Base-by-base conservation (phyloP, 306 rosid genomes). In the Mimosa bimucronata region DNA sequence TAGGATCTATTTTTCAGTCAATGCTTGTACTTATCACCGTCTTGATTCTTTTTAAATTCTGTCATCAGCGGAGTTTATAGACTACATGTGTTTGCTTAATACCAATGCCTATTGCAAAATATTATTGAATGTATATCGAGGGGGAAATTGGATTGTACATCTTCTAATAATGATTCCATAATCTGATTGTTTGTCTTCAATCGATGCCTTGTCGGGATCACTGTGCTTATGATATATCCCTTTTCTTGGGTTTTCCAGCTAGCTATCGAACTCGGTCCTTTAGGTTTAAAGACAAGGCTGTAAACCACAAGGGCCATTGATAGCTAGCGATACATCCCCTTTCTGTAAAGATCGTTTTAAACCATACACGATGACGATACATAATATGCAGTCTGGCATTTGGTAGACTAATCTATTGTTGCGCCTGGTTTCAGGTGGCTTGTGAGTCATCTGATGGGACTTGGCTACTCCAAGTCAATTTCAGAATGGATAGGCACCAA, bases 401-500 rank as follows among this genome's bases (percentile, higher is more conserved):
- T 48, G 53, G 46, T 74, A 9, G 55, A 48, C 76, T 83, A 48
- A 81, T 60, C 45, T 66, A 66, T 72, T 53, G n/a, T 30, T 78
- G 71, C 48, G 61, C 72, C 74, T 83, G 53, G 52, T 77, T 85
- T 80, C 88, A 95, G 98, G 88, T 92, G 98, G 98, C 98, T 95
- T 79, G 98, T 95, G 71, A 85, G 83, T 87, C 95, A 87, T 88
- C 86, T 95, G 87, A 78, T 86, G 72, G 98, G 82, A 84, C 97
- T 89, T 41, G 98, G 98, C 83, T 92, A 89, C 87, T 81, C 98
- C 70, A 90, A 87, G 84, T 82, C 97, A 61, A 73, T 95, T 74
- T 86, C 98, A 16, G 98, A 95, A 37, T 95, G 98, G 98, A 87
- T 95, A 81, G 97, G 98, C 76, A 90, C 89, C 83, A 95, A 89